Evolutionary conservation across 2,329 filamentous ascomycete species (phyloP).

Genomic region (Nothomitra cinnamomea): DNA sequence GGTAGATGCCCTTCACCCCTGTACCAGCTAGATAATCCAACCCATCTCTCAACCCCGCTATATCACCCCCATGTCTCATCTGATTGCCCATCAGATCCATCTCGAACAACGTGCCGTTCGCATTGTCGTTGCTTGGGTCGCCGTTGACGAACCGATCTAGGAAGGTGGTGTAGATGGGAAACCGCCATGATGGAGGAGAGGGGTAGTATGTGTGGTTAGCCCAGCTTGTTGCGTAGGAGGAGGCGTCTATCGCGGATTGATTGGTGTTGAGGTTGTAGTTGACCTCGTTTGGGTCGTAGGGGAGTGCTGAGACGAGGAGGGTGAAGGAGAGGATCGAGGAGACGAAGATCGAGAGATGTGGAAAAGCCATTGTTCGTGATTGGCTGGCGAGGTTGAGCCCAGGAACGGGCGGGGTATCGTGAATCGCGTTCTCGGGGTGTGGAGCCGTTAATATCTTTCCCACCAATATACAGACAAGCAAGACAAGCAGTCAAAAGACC

Average conservation of each 20-base stretch:
- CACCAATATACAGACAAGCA: too few relatives aligned
- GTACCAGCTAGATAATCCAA: conserved; percentile 48
- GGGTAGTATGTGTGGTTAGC: conserved; percentile 32
- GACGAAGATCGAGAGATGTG: too few relatives aligned
- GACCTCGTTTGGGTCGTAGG: conserved; percentile 32
- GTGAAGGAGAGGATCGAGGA: neutral
- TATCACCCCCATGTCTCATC: conserved; percentile 45
- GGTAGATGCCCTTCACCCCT: conserved; percentile 45
- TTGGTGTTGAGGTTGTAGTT: conserved; percentile 46
- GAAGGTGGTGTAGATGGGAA: conserved; percentile 49
- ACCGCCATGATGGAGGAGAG: conserved; percentile 45
- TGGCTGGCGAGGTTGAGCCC: too few relatives aligned
- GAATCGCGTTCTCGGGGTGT: too few relatives aligned
- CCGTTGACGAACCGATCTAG: conserved; percentile 48
- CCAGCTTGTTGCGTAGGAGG: conserved; percentile 39
- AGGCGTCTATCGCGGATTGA: conserved; percentile 33
- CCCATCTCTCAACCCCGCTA: conserved; percentile 38
- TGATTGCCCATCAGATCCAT: conserved; percentile 43
- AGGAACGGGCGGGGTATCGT: too few relatives aligned
- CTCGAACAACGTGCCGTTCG: conserved; percentile 42
- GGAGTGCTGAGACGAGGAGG: conserved; percentile 11
- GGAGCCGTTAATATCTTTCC: too few relatives aligned
- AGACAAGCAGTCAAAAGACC: too few relatives aligned
- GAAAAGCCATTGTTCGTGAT: too few relatives aligned
- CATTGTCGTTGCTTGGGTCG: conserved; percentile 45